Base-by-base conservation (phyloP, 139 green algal species). In the Chlorokybus atmophyticus region DNA sequence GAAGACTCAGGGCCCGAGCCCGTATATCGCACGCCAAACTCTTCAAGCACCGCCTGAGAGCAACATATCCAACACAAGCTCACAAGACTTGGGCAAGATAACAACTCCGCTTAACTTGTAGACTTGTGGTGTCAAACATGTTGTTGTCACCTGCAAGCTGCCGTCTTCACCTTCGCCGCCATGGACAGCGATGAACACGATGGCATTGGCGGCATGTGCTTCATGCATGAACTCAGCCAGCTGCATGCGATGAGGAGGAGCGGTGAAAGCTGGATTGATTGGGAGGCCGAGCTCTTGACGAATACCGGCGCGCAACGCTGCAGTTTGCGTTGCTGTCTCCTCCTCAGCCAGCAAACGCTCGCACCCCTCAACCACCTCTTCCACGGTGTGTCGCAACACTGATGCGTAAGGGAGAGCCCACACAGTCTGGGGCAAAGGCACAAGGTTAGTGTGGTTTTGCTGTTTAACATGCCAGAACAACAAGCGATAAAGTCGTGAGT, bases 361-460 rank as follows among this genome's bases (percentile, higher is more conserved):
- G 39, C 74, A 81, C 17, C 40, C 66, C 38, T 76, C 70, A 1
- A 56, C 48, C 0, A 84, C 64, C 53, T 83, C 78, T 39, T 85
- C 77, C 27, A 81, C 70, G 2, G 62, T 79, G 50, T 76, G 68
- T 10, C 67, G 70, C n/a, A 75, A 52, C 32, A 77, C 30, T 1
- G 19, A 21, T 3, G 26, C 21, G 35, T 78, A 78, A 23, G 59
- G 44, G 29, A 10, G 21, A 58, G 5, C 14, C 40, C 62, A 32
- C 4, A 52, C 48, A 4, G n/a, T n/a, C 30, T 10, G 19, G 52
- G 7, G 10, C 7, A 59, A 50, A 54, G 19, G 19, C 14, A 21
- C 7, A 59, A n/a, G n/a, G n/a, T n/a, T n/a, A n/a, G n/a, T n/a
- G n/a, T n/a, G n/a, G n/a, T n/a, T n/a, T n/a, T n/a, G n/a, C n/a